Percentiles rank a stretch among this genome's conserved stretches.
phyloP scores from a whole-genome alignment of 2,329 filamentous ascomycete species.

The Phoma herbarum region DNA sequence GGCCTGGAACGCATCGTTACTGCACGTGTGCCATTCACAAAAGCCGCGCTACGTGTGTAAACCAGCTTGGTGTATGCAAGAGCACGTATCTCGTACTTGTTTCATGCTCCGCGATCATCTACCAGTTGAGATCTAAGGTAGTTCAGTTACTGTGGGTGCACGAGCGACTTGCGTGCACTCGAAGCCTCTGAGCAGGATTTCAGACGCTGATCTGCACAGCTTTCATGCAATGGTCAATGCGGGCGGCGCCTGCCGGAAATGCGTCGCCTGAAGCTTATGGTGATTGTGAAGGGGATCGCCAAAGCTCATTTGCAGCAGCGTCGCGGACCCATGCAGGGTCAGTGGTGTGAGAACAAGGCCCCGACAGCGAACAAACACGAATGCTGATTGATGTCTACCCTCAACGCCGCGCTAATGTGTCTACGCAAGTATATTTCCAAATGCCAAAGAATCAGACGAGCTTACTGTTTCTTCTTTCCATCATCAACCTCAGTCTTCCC shows the following conservation, averaged over 20 bases:
- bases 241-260: not conserved
- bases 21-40: not conserved
- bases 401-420: conserved; percentile 21
- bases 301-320: not conserved
- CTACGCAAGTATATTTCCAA: not conserved
- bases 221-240: not conserved
- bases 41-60: not conserved
- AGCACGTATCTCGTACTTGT: not conserved
- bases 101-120: not conserved
- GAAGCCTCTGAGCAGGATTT: too few species aligned
- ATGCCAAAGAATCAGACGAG: not conserved
- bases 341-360: too few species aligned
- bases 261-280: not conserved
- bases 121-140: too few species aligned
- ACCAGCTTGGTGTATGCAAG: not conserved
- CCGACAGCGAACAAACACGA: conserved; percentile 2
- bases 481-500: conserved; percentile 17
- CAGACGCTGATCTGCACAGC: not conserved
- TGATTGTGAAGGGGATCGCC: not conserved
- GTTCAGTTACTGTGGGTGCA: too few species aligned
- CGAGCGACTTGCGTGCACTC: too few species aligned
- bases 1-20: not conserved
- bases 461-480: not conserved
- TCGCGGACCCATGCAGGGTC: not conserved
- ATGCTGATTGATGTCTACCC: conserved; percentile 8